Percentiles rank a stretch among this genome's conserved stretches.
These are phyloP conservation scores for Cladophialophora exuberans DNA, from an alignment of 2,329 filamentous ascomycete species.

Conservation along the genomic window DNA sequence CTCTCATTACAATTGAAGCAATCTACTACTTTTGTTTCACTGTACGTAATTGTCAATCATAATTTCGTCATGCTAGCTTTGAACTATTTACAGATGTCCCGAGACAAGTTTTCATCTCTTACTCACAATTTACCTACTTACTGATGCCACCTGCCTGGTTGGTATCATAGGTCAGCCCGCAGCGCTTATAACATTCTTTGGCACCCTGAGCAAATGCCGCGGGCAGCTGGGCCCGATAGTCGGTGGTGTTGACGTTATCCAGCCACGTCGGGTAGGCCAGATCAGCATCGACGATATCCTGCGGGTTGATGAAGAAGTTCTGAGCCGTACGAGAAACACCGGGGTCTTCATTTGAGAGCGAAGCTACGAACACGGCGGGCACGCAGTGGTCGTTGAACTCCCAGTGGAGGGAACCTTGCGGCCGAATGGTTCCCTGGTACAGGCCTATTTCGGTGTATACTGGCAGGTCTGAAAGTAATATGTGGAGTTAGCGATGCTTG, in stretches of 20 bases:
- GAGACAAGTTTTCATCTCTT: no score
- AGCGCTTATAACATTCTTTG: constrained; percentile 17
- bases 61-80: no score
- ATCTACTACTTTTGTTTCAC: no score
- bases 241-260: constrained; percentile 23
- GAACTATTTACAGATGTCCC: no score
- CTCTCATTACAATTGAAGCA: no score
- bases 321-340: constrained; percentile 46
- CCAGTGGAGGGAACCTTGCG: constrained; percentile 58
- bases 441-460: constrained; percentile 41
- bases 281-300: constrained; percentile 49
- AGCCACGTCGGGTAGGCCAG: constrained; percentile 24
- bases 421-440: constrained; percentile 55
- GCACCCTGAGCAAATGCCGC: constrained; percentile 20
- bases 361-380: constrained; percentile 54
- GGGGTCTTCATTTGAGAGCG: constrained; percentile 41
- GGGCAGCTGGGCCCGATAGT: constrained; percentile 19
- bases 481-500: constrained; percentile 27
- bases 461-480: constrained; percentile 41
- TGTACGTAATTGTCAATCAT: no score
- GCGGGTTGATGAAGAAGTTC: constrained; percentile 47
- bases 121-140: no score
- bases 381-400: constrained; percentile 61
- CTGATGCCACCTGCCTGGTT: constrained; percentile 22
- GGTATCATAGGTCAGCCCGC: constrained; percentile 17